Percentiles rank a stretch among this genome's conserved stretches.
phyloP scores from a whole-genome alignment of 306 rosid genomes.

The Adenanthera pavonina region DNA sequence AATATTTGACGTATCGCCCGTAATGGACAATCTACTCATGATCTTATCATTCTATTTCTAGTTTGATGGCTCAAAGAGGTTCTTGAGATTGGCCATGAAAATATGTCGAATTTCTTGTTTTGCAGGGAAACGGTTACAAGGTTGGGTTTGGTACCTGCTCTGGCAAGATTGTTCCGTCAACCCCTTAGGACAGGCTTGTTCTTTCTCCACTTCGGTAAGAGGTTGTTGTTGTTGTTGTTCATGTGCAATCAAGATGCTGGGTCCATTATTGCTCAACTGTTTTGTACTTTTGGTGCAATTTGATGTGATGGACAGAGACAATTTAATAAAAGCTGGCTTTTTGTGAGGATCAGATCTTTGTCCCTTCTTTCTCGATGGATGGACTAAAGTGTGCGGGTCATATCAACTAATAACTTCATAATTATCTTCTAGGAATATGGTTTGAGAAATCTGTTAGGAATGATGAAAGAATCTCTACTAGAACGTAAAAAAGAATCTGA shows the following conservation, averaged over 20 bases:
- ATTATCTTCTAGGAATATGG: background rate
- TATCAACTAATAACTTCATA: background rate
- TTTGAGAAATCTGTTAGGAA: too few relatives aligned
- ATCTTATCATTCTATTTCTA: background rate
- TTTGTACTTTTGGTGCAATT: conserved; percentile 24
- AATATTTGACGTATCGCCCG: background rate
- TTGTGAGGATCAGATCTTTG: background rate
- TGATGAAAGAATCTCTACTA: too few relatives aligned
- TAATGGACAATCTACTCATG: background rate
- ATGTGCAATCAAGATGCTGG: conserved; percentile 9
- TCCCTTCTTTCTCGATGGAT: background rate
- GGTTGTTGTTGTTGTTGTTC: conserved; percentile 24
- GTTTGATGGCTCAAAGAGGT: background rate
- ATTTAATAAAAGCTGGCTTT: conserved; percentile 39
- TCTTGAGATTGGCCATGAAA: background rate
- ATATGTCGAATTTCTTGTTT: conserved; percentile 28
- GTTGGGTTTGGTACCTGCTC: conserved; percentile 85
- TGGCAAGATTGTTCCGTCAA: conserved; percentile 76
- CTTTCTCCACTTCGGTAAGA: conserved; percentile 6
- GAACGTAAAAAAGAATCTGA: too few relatives aligned
- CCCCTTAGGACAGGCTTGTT: conserved; percentile 42
- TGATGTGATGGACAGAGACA: background rate
- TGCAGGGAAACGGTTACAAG: conserved; percentile 84
- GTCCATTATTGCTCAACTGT: background rate
- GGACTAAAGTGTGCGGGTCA: background rate